Evolutionary conservation across 2,329 filamentous ascomycete genomes (phyloP).

Genomic region (Myriangium duriaei): DNA sequence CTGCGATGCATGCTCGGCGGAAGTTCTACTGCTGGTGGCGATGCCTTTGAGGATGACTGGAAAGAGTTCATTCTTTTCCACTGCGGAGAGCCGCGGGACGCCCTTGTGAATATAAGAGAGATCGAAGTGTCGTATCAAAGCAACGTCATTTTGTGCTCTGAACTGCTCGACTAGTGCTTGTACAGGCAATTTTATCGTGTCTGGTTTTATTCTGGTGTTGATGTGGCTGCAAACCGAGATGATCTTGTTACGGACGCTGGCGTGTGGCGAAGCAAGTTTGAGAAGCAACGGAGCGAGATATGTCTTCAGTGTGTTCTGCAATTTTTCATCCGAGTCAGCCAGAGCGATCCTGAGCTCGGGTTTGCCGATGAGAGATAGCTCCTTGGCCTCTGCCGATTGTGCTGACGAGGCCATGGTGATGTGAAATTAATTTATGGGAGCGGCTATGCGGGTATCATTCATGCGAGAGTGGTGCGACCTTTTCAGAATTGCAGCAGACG

Average conservation of each 20-base stretch:
- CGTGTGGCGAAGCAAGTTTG: slow-evolving; percentile 72
- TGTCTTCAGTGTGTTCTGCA: slow-evolving; percentile 62
- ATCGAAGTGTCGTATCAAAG: slow-evolving; percentile 77
- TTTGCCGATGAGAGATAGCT: slow-evolving; percentile 71
- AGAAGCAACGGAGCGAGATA: slow-evolving; percentile 74
- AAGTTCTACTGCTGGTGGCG: slow-evolving; percentile 34
- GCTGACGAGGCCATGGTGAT: slow-evolving; percentile 20
- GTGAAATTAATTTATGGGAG: slow-evolving; percentile 1
- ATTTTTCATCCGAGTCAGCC: slow-evolving; percentile 70
- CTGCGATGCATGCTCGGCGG: slow-evolving; percentile 37
- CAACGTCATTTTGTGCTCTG: slow-evolving; percentile 55
- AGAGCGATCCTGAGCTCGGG: slow-evolving; percentile 75
- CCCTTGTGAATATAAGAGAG: slow-evolving; percentile 83
- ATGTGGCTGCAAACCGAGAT: slow-evolving; percentile 60
- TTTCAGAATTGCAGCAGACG: too few species aligned
- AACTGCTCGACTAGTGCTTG: slow-evolving; percentile 78
- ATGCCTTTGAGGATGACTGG: slow-evolving; percentile 58
- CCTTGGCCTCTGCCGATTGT: slow-evolving; percentile 46
- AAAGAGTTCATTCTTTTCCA: slow-evolving; percentile 60
- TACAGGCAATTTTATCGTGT: slow-evolving; percentile 66
- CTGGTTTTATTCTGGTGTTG: slow-evolving; percentile 50
- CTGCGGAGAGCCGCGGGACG: slow-evolving; percentile 45
- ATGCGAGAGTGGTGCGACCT: too few species aligned
- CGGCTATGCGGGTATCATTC: slow-evolving; percentile 4
- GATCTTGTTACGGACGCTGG: slow-evolving; percentile 67